Conservation (phyloP, 2,329 filamentous ascomycete genomes). For the Xylogone sp. region DNA sequence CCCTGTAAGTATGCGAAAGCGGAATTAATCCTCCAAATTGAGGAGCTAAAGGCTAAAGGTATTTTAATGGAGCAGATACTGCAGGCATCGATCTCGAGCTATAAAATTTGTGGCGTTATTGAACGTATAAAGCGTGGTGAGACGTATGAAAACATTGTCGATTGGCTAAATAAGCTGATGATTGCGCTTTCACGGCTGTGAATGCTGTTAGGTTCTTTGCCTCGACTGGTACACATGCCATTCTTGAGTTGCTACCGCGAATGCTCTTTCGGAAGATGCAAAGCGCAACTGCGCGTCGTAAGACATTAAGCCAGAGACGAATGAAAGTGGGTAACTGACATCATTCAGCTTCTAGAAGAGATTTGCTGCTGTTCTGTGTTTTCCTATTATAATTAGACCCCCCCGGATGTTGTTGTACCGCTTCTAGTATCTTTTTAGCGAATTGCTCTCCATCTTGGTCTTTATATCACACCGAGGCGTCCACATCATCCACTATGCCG, state of each 20-base stretch:
- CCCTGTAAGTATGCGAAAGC: slow-evolving; percentile 30
- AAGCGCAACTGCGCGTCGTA: no score
- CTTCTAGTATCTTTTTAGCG: slow-evolving; percentile 6
- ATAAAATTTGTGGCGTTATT: slow-evolving; percentile 26
- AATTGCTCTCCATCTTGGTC: slow-evolving; percentile 14
- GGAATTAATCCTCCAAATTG: slow-evolving; percentile 28
- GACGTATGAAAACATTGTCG: slow-evolving; percentile 22
- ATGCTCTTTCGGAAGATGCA: no score
- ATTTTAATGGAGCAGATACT: slow-evolving; percentile 25
- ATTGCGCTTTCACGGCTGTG: slow-evolving; percentile 15
- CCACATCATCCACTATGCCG: slow-evolving; percentile 22
- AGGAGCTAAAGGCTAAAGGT: slow-evolving; percentile 25
- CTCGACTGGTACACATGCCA: no score
- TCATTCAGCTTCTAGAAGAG: slow-evolving; percentile 17
- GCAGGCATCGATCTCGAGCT: slow-evolving; percentile 22
- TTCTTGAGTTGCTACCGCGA: no score
- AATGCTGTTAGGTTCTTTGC: slow-evolving; percentile 4
- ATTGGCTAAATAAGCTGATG: slow-evolving; percentile 25
- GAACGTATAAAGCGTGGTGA: slow-evolving; percentile 25
- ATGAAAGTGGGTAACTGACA: no score
- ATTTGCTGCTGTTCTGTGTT: slow-evolving; percentile 17
- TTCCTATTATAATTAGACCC: slow-evolving; percentile 16
- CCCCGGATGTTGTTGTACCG: slow-evolving; percentile 10
- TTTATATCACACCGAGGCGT: slow-evolving; percentile 18
- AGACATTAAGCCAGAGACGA: no score